Percentiles rank a stretch among this genome's conserved stretches.
phyloP scores from a whole-genome alignment of 176 grass and related monocot species.

The Oryza punctata region DNA sequence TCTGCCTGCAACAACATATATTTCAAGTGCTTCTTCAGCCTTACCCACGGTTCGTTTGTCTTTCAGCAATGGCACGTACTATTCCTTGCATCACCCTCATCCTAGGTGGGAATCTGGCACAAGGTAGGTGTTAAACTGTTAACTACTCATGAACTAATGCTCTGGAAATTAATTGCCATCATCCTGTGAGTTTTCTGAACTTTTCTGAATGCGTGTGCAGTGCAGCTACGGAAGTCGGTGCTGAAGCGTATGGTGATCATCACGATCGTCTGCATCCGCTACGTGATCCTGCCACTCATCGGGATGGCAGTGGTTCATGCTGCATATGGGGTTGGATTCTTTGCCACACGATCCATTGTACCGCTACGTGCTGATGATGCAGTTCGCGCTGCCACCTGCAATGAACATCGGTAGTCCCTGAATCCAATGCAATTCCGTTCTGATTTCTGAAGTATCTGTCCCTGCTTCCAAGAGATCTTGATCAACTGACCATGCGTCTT shows the following conservation, averaged over 20 bases:
- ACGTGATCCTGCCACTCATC: slow-evolving; percentile 62
- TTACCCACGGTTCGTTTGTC: background rate
- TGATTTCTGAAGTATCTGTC: background rate
- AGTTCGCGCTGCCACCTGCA: slow-evolving; percentile 80
- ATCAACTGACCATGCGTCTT: background rate
- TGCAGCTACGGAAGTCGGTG: slow-evolving; percentile 57
- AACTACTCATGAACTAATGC: too few relatives aligned
- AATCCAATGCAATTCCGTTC: background rate
- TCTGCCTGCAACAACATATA: background rate
- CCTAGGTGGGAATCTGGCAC: slow-evolving; percentile 83
- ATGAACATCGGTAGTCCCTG: slow-evolving; percentile 75
- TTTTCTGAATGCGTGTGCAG: background rate
- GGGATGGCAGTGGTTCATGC: slow-evolving; percentile 60
- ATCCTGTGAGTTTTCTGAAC: background rate
- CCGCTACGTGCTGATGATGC: slow-evolving; percentile 82
- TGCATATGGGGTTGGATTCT: slow-evolving; percentile 61
- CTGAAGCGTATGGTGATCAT: slow-evolving; percentile 53
- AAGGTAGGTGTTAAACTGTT: slow-evolving; percentile 37
- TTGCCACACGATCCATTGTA: slow-evolving; percentile 73
- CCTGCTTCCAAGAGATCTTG: background rate
- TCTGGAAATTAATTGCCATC: too few relatives aligned
- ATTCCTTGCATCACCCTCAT: slow-evolving; percentile 92
- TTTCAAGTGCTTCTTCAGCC: background rate
- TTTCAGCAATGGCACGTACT: slow-evolving; percentile 72
- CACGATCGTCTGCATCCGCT: slow-evolving; percentile 63